A percentile compares a stretch with the other conserved stretches of the same genome.
Conservation (phyloP, 2,329 filamentous ascomycete species). For the Pseudogymnoascus sp. region DNA sequence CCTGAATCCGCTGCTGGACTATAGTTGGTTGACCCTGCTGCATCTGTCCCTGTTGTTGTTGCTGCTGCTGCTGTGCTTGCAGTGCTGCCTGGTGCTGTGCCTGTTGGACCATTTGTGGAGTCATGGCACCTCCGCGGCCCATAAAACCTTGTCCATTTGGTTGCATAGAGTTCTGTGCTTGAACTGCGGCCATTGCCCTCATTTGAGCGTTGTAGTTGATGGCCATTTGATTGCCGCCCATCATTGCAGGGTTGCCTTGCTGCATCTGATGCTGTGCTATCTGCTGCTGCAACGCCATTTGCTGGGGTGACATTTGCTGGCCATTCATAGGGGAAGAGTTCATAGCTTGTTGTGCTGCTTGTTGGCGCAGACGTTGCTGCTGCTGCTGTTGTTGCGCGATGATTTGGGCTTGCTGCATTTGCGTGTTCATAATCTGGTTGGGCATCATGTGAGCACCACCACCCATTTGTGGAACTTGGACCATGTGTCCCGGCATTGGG, state of each 20-base stretch:
- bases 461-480: conserved; percentile 47
- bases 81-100: conserved; percentile 22
- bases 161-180: conserved; percentile 16
- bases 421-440: conserved; percentile 27
- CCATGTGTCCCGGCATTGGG: conserved; percentile 52
- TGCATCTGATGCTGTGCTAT: conserved; percentile 25
- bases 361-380: conserved; percentile 28
- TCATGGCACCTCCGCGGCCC: conserved; percentile 33
- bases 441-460: conserved; percentile 44
- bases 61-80: conserved; percentile 32
- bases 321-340: conserved; percentile 9
- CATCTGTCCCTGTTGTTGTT: conserved; percentile 34
- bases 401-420: conserved; percentile 28
- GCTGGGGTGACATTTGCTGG: conserved; percentile 24
- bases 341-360: conserved; percentile 37
- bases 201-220: conserved; percentile 20
- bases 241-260: conserved; percentile 20
- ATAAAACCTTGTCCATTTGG: conserved; percentile 25
- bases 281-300: conserved; percentile 37
- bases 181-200: conserved; percentile 17
- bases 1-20: background rate
- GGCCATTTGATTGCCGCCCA: conserved; percentile 13
- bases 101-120: conserved; percentile 30
- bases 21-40: conserved; percentile 20
- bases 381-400: conserved; percentile 20